Conservation (phyloP, 345 rosid species). For the Camelina hispida region DNA sequence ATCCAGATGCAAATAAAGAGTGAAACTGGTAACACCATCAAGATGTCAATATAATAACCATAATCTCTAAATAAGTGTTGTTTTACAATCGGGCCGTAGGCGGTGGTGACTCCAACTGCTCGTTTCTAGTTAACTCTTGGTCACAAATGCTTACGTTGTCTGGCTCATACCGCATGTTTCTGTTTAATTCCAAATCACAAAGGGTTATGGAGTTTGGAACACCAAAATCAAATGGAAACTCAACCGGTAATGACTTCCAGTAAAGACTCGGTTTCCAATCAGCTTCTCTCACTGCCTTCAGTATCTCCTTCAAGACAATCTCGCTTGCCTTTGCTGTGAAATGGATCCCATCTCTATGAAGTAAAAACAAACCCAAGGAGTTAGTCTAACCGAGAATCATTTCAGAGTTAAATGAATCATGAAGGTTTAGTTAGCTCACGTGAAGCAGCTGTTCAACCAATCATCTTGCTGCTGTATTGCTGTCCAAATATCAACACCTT, state of each 20-base stretch:
- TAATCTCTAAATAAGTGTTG: neutral
- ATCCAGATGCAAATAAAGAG: neutral
- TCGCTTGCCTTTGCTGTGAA: conserved; percentile 66
- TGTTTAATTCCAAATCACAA: conserved; percentile 30
- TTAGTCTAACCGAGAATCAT: conserved; percentile 8
- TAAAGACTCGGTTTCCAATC: conserved; percentile 77
- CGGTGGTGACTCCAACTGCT: conserved; percentile 18
- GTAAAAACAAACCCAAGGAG: neutral
- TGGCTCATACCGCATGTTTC: conserved; percentile 29
- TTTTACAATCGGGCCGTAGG: conserved; percentile 23
- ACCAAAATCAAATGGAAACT: conserved; percentile 56
- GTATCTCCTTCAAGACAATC: conserved; percentile 64
- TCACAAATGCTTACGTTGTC: conserved; percentile 14
- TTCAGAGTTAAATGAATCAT: neutral
- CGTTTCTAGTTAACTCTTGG: conserved; percentile 27
- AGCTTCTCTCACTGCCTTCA: conserved; percentile 61
- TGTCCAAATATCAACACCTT: conserved; percentile 71
- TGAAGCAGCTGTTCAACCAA: conserved; percentile 70
- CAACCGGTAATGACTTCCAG: conserved; percentile 60
- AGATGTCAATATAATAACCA: conserved; percentile 14
- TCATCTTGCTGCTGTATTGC: conserved; percentile 63
- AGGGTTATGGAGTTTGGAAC: conserved; percentile 21
- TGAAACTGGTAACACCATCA: conserved; percentile 27
- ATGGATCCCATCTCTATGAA: conserved; percentile 78
- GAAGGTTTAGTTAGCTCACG: conserved; percentile 55